Percentiles rank a stretch among this genome's conserved stretches.
These are phyloP conservation scores for Ballota nigra DNA, from an alignment of 257 asterid species.

Conservation along the genomic window DNA sequence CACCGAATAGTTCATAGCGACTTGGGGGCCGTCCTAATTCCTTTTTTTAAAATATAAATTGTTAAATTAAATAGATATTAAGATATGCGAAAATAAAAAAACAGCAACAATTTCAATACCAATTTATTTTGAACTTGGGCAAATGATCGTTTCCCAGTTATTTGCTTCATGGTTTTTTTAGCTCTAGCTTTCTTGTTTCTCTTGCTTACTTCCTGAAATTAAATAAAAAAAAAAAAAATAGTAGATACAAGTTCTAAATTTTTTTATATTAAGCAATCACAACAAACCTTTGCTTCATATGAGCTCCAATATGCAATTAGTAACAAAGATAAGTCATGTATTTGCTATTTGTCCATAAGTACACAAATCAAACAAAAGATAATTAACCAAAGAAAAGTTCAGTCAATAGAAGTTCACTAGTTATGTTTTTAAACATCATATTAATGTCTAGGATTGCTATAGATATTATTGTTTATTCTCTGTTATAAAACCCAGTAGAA, in stretches of 20 bases:
- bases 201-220: not conserved
- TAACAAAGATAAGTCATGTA: no score
- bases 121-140: not conserved
- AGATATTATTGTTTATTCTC: no score
- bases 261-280: not conserved
- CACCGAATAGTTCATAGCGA: not conserved
- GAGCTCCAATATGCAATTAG: not conserved
- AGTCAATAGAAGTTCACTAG: no score
- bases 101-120: not conserved
- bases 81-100: not conserved
- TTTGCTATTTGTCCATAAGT: no score
- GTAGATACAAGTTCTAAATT: not conserved
- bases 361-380: no score
- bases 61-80: not conserved
- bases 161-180: not conserved
- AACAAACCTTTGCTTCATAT: not conserved
- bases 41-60: not conserved
- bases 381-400: no score
- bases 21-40: not conserved
- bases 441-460: no score
- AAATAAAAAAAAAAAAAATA: no score
- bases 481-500: no score
- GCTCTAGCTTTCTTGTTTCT: not conserved
- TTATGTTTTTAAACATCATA: no score
- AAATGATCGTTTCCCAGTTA: not conserved